A percentile compares a stretch with the other conserved stretches of the same genome.
Conservation (phyloP, 768 basidiomycete species). For the Russula abietina region DNA sequence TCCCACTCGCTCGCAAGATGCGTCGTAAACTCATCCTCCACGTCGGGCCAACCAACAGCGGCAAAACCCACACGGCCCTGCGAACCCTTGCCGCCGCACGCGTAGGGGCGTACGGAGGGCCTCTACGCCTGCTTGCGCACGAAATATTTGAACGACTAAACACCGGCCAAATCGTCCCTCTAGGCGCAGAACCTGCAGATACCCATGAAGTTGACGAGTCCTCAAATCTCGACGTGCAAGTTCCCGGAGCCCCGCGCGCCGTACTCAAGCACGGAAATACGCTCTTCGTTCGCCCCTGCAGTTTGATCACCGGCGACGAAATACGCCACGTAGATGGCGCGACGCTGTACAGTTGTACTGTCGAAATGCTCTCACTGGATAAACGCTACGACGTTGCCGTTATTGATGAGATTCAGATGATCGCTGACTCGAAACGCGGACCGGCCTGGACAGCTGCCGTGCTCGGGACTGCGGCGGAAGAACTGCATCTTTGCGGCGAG, state of each 20-base stretch:
- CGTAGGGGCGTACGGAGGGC: slow-evolving; percentile 82
- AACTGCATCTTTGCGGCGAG: slow-evolving; percentile 94
- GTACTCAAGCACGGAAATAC: slow-evolving; percentile 37
- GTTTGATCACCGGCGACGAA: slow-evolving; percentile 91
- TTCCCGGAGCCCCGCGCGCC: slow-evolving; percentile 22
- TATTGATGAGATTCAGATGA: slow-evolving; percentile 96
- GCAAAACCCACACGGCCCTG: slow-evolving; percentile 92
- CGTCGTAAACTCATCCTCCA: slow-evolving; percentile 85
- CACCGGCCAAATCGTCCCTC: slow-evolving; percentile 77
- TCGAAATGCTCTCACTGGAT: slow-evolving; percentile 73
- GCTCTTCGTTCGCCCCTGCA: slow-evolving; percentile 58
- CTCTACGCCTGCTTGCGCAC: slow-evolving; percentile 87
- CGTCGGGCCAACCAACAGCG: slow-evolving; percentile 96
- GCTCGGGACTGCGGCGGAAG: slow-evolving; percentile 65
- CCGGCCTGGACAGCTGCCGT: slow-evolving; percentile 79
- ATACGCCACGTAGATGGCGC: slow-evolving; percentile 59
- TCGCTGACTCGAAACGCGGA: slow-evolving; percentile 73
- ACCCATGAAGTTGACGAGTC: slow-evolving; percentile 36
- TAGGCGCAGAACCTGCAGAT: slow-evolving; percentile 46
- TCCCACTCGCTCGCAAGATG: slow-evolving; percentile 47
- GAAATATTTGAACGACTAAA: slow-evolving; percentile 93
- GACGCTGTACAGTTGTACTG: slow-evolving; percentile 71
- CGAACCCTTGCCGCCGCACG: slow-evolving; percentile 74
- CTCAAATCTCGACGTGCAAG: slow-evolving; percentile 33
- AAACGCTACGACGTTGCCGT: slow-evolving; percentile 70